Evolutionary conservation across 306 rosid genomes (phyloP).

Genomic region (Geum urbanum): DNA sequence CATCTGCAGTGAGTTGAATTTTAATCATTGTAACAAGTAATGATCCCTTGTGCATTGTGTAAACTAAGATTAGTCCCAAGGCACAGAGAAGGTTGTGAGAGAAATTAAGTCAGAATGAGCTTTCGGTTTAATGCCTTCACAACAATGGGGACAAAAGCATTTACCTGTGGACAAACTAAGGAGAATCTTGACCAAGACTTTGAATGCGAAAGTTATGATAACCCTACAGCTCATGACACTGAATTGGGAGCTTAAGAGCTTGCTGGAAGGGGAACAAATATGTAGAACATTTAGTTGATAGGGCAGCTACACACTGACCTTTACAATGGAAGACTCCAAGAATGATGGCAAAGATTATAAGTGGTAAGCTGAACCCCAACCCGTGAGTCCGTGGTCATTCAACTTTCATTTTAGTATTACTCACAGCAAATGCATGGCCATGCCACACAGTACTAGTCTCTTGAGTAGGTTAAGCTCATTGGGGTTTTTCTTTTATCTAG

Average conservation of each 20-base stretch:
- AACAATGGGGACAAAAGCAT: slow-evolving; percentile 81
- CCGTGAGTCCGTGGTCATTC: not conserved
- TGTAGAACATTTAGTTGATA: slow-evolving; percentile 2
- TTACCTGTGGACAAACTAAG: slow-evolving; percentile 64
- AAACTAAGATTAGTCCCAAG: slow-evolving; percentile 89
- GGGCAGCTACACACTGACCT: not conserved
- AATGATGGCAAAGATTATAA: not conserved
- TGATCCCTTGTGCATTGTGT: slow-evolving; percentile 25
- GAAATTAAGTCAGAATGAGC: slow-evolving; percentile 92
- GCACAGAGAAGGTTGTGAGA: slow-evolving; percentile 89
- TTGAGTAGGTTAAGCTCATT: not conserved
- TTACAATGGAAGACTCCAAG: not conserved
- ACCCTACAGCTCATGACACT: slow-evolving; percentile 25
- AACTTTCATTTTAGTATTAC: not conserved
- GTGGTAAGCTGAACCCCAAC: slow-evolving; percentile 9
- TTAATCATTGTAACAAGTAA: slow-evolving; percentile 9
- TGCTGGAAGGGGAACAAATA: not conserved
- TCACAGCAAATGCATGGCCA: not conserved
- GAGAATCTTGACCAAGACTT: slow-evolving; percentile 56
- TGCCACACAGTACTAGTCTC: too few relatives aligned
- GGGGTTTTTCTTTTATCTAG: not conserved
- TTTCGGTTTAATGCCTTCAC: slow-evolving; percentile 89
- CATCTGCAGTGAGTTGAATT: slow-evolving; percentile 1
- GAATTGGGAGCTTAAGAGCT: slow-evolving; percentile 13
- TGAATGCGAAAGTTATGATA: slow-evolving; percentile 25